These are phyloP conservation scores for Quaeritorhiza haematococci DNA, from an alignment of 371 early-diverging fungal genomes.

Conservation along the genomic window DNA sequence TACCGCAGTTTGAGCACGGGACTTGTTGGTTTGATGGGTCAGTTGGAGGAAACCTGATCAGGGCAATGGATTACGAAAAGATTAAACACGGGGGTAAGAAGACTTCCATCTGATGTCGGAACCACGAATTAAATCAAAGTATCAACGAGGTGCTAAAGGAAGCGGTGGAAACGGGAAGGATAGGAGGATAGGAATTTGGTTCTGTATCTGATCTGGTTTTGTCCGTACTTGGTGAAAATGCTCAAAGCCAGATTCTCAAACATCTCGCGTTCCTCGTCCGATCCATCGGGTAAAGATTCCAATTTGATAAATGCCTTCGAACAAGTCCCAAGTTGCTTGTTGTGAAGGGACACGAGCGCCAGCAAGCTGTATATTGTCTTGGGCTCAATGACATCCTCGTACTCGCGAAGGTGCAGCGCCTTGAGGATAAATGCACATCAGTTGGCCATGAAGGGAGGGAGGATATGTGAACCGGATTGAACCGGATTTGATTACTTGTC, in stretches of 20 bases:
- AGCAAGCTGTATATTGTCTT: conserved; percentile 34
- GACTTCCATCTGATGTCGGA: too few relatives aligned
- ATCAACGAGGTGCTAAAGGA: conserved; percentile 1
- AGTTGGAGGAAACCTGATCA: conserved; percentile 33
- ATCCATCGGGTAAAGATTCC: conserved; percentile 24
- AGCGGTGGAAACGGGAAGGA: too few relatives aligned
- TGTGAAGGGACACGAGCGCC: conserved; percentile 37
- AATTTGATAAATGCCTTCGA: conserved; percentile 46
- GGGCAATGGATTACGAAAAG: not conserved
- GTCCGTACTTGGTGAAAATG: conserved; percentile 42
- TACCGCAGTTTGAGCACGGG: conserved; percentile 42
- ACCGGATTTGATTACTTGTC: not conserved
- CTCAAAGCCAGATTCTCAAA: conserved; percentile 40
- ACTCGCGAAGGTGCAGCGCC: conserved; percentile 39
- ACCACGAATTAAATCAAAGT: not conserved
- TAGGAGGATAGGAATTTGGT: too few relatives aligned
- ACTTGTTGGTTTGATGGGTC: conserved; percentile 32
- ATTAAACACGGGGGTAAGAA: not conserved
- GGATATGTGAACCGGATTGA: not conserved
- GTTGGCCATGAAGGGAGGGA: not conserved
- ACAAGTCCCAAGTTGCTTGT: conserved; percentile 36
- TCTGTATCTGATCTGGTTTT: too few relatives aligned
- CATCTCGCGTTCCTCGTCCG: conserved; percentile 22
- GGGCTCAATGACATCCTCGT: conserved; percentile 43
- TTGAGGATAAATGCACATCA: conserved; percentile 8